Evolutionary conservation across 495 filamentous ascomycete species (phyloP).

Genomic region (Aspergillus campestris): DNA sequence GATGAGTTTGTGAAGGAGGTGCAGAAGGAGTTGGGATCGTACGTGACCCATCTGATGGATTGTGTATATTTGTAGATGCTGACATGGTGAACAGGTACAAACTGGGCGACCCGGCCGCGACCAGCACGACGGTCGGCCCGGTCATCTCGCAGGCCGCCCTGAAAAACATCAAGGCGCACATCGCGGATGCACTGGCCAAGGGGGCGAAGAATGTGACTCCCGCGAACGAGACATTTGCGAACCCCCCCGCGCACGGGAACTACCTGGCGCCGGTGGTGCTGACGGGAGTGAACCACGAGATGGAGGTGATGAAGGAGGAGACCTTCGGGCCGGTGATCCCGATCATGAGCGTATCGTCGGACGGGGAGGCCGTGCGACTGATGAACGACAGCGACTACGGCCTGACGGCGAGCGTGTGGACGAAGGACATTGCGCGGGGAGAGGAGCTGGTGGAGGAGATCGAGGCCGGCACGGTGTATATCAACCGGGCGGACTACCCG

Average conservation of each 20-base stretch:
- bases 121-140: constrained; percentile 74
- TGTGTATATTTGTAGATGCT: no score
- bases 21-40: constrained; percentile 61
- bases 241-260: constrained; percentile 64
- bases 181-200: constrained; percentile 75
- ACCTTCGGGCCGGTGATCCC: constrained; percentile 95
- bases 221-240: constrained; percentile 63
- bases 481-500: constrained; percentile 91
- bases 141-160: constrained; percentile 69
- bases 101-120: constrained; percentile 75
- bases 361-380: constrained; percentile 70
- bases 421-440: constrained; percentile 74
- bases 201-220: constrained; percentile 82
- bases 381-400: constrained; percentile 98
- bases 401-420: constrained; percentile 96
- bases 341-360: constrained; percentile 80
- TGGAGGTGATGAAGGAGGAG: constrained; percentile 90
- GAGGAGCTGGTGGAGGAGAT: constrained; percentile 70
- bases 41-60: no score
- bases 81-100: constrained; percentile 53
- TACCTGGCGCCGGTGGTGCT: constrained; percentile 81
- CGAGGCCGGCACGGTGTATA: constrained; percentile 92
- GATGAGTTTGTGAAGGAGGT: constrained; percentile 68
- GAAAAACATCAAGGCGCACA: constrained; percentile 68
- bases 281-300: constrained; percentile 70